A percentile compares a stretch with the other conserved stretches of the same genome.
phyloP scores from a whole-genome alignment of 75 land plant genomes.

The Picea sitchensis region DNA sequence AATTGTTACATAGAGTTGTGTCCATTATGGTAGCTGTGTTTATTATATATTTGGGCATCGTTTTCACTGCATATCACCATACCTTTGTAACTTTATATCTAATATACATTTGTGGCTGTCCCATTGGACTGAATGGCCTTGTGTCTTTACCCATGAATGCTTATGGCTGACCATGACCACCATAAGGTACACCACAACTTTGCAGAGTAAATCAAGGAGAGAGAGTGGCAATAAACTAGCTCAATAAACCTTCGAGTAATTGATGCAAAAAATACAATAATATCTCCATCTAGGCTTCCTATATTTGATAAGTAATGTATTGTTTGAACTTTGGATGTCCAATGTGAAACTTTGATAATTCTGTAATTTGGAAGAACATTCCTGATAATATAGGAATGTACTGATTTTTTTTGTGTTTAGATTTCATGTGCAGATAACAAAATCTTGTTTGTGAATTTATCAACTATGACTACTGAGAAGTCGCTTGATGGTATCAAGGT shows the following conservation, averaged over 20 bases:
- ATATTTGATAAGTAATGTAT: not conserved
- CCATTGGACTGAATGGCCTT: too few species aligned
- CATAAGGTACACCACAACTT: not conserved
- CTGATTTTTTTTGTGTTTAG: conserved; percentile 27
- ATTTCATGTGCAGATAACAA: conserved; percentile 86
- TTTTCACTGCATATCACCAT: too few species aligned
- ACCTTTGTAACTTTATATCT: too few species aligned
- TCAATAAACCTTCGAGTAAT: not conserved
- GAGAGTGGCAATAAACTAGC: not conserved
- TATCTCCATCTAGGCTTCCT: not conserved
- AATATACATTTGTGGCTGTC: too few species aligned
- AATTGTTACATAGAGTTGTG: too few species aligned
- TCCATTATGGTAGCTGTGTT: too few species aligned
- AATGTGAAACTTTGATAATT: not conserved
- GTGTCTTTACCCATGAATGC: too few species aligned
- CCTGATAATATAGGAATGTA: not conserved
- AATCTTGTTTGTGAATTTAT: conserved; percentile 71
- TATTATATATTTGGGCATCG: too few species aligned
- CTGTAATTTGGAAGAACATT: not conserved
- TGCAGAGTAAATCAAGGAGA: not conserved
- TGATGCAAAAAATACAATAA: not conserved
- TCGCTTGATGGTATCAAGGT: conserved; percentile 87
- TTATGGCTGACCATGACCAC: too few species aligned
- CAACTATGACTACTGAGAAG: conserved; percentile 56
- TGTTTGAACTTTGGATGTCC: too few species aligned